Evolutionary conservation across 257 asterid species (phyloP).

Genomic region (Rhazya stricta): DNA sequence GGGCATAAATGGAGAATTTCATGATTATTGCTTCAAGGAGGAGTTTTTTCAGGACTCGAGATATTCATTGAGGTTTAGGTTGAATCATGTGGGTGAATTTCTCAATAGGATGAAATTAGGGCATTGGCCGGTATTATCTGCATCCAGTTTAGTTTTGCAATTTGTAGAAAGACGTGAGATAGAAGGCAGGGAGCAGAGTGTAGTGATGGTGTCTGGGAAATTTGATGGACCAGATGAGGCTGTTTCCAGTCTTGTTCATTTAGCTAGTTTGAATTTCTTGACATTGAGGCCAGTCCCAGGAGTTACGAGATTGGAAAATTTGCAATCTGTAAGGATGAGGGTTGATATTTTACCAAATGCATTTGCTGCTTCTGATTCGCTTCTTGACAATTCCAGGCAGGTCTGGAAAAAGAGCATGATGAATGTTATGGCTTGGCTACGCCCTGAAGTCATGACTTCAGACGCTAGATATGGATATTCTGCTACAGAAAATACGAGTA

Average conservation of each 20-base stretch:
- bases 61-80: conserved; percentile 56
- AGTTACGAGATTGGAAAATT: conserved; percentile 28
- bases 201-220: conserved; percentile 55
- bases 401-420: conserved; percentile 93
- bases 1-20: conserved; percentile 46
- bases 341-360: conserved; percentile 56
- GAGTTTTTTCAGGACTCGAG: conserved; percentile 45
- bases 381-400: conserved; percentile 66
- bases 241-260: conserved; percentile 75
- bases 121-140: conserved; percentile 83
- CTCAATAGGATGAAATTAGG: conserved; percentile 73
- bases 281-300: conserved; percentile 59
- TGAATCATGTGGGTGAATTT: conserved; percentile 54
- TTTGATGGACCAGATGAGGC: conserved; percentile 88
- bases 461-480: conserved; percentile 72
- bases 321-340: conserved; percentile 53
- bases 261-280: conserved; percentile 73
- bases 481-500: conserved; percentile 26
- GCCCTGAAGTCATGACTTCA: conserved; percentile 89
- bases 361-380: conserved; percentile 69
- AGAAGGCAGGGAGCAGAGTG: conserved; percentile 42
- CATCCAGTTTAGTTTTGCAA: conserved; percentile 43
- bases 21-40: conserved; percentile 38
- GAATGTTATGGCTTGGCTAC: conserved; percentile 81
- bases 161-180: conserved; percentile 37